Evolutionary conservation across 2,329 filamentous ascomycete genomes (phyloP).

Genomic region (Scedosporium aurantiacum): DNA sequence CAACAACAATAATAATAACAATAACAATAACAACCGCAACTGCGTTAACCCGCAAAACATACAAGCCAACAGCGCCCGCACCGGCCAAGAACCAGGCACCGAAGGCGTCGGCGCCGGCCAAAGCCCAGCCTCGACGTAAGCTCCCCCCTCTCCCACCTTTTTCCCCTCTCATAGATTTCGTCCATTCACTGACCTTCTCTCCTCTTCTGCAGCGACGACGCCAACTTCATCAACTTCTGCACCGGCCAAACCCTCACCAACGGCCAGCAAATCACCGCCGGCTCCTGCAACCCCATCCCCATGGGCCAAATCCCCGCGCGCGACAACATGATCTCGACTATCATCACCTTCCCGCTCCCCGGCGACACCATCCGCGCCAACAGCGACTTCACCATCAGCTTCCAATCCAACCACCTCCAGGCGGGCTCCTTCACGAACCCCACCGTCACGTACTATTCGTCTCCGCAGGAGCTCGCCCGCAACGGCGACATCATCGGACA

Average conservation of each 20-base stretch:
- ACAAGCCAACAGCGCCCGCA: constrained; percentile 27
- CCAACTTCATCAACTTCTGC: constrained; percentile 53
- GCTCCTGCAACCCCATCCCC: constrained; percentile 47
- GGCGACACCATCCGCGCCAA: constrained; percentile 26
- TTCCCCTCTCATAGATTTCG: neutral
- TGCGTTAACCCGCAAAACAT: constrained; percentile 27
- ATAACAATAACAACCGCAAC: neutral
- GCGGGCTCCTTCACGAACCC: constrained; percentile 45
- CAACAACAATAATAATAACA: neutral
- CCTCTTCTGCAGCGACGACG: constrained; percentile 24
- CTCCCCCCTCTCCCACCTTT: neutral
- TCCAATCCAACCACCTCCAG: constrained; percentile 36
- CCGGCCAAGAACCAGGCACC: constrained; percentile 24
- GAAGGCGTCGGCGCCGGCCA: constrained; percentile 18
- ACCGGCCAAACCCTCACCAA: constrained; percentile 42
- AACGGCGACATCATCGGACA: constrained; percentile 30
- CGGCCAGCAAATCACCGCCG: constrained; percentile 34
- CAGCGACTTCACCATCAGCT: constrained; percentile 32
- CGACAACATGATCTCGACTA: constrained; percentile 41
- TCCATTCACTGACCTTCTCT: neutral
- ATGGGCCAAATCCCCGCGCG: constrained; percentile 44
- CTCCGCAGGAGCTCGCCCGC: constrained; percentile 37
- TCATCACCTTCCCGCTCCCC: constrained; percentile 35
- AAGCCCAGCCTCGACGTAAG: constrained; percentile 32
- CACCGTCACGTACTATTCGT: constrained; percentile 40